Evolutionary conservation across 2,329 filamentous ascomycete species (phyloP), one percentile per base, ranked within the genome.

Genomic region (Chrysoporthe cubensis): DNA sequence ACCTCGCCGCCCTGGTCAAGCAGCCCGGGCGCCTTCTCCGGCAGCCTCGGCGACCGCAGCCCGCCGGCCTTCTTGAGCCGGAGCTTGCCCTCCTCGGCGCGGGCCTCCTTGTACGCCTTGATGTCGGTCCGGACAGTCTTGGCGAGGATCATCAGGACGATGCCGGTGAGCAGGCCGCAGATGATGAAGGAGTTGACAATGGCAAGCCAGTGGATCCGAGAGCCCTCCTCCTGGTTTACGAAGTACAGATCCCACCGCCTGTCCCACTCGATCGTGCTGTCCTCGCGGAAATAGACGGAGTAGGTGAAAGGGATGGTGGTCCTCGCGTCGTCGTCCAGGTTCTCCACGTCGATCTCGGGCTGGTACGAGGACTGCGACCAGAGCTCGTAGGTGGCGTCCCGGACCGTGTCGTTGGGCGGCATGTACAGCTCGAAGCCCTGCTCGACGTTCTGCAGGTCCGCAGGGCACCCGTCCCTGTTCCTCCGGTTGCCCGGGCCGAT

Each of bases 211-310:
- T 97, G 93, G 34, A 95, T 92, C 75, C 88, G 89, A 37, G 88
- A 90, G 58, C 91, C 91, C 72, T 95, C 92, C 67, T 93, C 90
- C 75, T 96, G 92, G 77, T 95, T 94, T 69, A 91, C 91, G 80
- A 97, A 96, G 78, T 96, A 97, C 65, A 95, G 81, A 74, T 96
- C 92, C 93, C 94, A 97, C 65, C 93, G 87, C 73, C 90, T 92
- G 66, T 85, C 83, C 94, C 94, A 97, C 71, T 96, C 92, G 62
- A 96, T 83, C 26, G 85, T 87, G 54, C 90, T 87, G 70, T 96
- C 92, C 76, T 96, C 91, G 63, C 92, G 89, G 81, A 94, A 97
- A 79, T 96, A 96, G 16, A 97, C 91, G 3, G 93, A 95, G 79
- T 97, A 97, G 0, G 92, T 92, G 78, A 94, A 96, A 0, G 93